Evolutionary conservation across 2,329 filamentous ascomycete species (phyloP), one percentile per base, ranked within the genome.

Genomic region (Rutstroemia sp.): DNA sequence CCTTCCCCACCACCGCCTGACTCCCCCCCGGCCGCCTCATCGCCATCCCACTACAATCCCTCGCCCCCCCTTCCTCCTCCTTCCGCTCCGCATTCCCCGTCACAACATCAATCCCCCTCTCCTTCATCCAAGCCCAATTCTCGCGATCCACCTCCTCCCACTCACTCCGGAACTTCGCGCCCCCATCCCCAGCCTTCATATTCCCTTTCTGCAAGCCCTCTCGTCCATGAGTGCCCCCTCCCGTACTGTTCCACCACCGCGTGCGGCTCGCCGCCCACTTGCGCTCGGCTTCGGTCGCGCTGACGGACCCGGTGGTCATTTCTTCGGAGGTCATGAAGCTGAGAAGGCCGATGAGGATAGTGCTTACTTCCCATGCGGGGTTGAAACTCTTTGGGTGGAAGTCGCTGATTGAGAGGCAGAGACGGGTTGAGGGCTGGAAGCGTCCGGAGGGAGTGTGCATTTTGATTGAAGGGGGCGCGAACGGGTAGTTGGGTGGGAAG

Each of bases 271-370:
- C 91, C 50, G 91, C 83, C 65, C 86, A 81, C 70, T 83, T 87
- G 59, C 92, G 83, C 76, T 97, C 92, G 3, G 81, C 76, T 50
- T 89, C 82, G 0, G 83, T 87, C 17, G 86, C 89, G 5, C 86
- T 86, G 30, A 99, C 83, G 30, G 87, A 92, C 2, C 94, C 94
- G 0, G 94, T 97, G 0, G 94, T 99, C 88, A 97, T 96, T 75
- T 99, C 94, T 69, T 99, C 92, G 63, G 89, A 90, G 2, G 92
- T 97, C 94, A 99, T 99, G 73, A 99, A 99, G 41, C 88, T 95
- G 60, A 97, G 77, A 27, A 99, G 81, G 9, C 94, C 94, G 55
- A 95, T 95, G 16, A 99, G 77, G 62, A 99, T 99, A 0, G 94
- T 99, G 54, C 88, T 92, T 7, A 99, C 94, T 69, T 96, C 92